Evolutionary conservation across 1,284 basidiomycete species (phyloP).

Genomic region (Mycosarcoma mackinlayi): DNA sequence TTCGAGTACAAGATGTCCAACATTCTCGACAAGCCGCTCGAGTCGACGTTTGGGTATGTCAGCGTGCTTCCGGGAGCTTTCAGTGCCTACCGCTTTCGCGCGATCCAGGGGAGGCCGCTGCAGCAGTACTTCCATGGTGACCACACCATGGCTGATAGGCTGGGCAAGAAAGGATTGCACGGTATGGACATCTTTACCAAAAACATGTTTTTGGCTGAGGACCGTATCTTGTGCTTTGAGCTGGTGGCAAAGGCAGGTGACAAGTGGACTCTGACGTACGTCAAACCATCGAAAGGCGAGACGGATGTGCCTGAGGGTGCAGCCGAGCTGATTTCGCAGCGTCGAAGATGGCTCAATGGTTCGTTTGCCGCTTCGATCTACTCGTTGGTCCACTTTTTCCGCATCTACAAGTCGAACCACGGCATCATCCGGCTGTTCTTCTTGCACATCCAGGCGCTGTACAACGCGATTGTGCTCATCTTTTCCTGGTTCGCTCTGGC

Average conservation of each 20-base stretch:
- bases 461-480: conserved; percentile 87
- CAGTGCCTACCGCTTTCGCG: conserved; percentile 90
- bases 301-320: conserved; percentile 92
- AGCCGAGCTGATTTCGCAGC: conserved; percentile 83
- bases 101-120: conserved; percentile 89
- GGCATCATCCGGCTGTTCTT: conserved; percentile 85
- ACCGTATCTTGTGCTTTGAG: conserved; percentile 92
- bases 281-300: conserved; percentile 94
- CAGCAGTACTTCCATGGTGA: conserved; percentile 99
- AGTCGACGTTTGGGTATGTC: conserved; percentile 90
- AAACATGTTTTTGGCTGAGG: conserved; percentile 73
- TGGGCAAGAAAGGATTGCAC: conserved; percentile 92
- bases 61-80: conserved; percentile 96
- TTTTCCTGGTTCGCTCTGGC: conserved; percentile 93
- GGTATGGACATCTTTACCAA: conserved; percentile 97
- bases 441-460: conserved; percentile 93
- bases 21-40: conserved; percentile 82
- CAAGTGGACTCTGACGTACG: conserved; percentile 89
- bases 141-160: conserved; percentile 81
- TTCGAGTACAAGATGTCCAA: conserved; percentile 97
- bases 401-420: conserved; percentile 89
- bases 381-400: conserved; percentile 87
- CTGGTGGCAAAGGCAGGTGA: conserved; percentile 87
- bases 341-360: conserved; percentile 94
- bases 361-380: conserved; percentile 96